These are phyloP conservation scores for Phaseolus coccineus DNA, from an alignment of 331 rosid genomes.

Conservation along the genomic window DNA sequence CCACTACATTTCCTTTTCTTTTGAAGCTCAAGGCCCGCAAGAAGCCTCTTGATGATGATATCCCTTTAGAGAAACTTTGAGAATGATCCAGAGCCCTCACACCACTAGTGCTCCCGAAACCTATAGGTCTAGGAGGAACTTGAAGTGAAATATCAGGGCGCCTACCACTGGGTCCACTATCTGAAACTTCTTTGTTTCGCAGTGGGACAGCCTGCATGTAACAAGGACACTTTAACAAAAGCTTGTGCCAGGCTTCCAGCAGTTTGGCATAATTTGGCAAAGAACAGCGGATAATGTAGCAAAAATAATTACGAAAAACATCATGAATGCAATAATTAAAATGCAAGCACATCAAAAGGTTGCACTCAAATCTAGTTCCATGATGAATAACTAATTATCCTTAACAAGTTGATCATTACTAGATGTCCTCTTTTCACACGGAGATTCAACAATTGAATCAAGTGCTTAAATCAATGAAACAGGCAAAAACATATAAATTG, in stretches of 20 bases:
- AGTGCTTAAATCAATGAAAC: background rate
- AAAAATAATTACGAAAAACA: constrained; percentile 21
- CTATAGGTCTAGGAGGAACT: constrained; percentile 86
- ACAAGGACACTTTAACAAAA: constrained; percentile 29
- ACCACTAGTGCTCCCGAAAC: constrained; percentile 61
- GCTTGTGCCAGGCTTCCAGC: constrained; percentile 9
- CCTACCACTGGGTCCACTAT: constrained; percentile 56
- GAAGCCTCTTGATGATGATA: constrained; percentile 65
- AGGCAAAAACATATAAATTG: background rate
- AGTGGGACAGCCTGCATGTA: constrained; percentile 55
- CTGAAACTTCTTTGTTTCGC: constrained; percentile 55
- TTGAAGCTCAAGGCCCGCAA: constrained; percentile 89
- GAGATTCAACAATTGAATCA: constrained; percentile 31
- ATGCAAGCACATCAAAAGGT: background rate
- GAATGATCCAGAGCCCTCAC: constrained; percentile 76
- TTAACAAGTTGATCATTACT: constrained; percentile 29
- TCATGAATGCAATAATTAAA: constrained; percentile 22
- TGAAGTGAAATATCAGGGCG: constrained; percentile 95
- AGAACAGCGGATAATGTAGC: background rate
- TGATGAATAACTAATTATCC: constrained; percentile 15
- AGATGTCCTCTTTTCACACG: background rate
- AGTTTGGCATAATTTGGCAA: constrained; percentile 21
- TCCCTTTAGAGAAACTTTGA: constrained; percentile 70
- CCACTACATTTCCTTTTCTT: constrained; percentile 62
- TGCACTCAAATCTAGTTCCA: background rate